A percentile compares a stretch with the other conserved stretches of the same genome.
Conservation (phyloP, 2,329 filamentous ascomycete species). For the Byssoonygena ceratinophila region DNA sequence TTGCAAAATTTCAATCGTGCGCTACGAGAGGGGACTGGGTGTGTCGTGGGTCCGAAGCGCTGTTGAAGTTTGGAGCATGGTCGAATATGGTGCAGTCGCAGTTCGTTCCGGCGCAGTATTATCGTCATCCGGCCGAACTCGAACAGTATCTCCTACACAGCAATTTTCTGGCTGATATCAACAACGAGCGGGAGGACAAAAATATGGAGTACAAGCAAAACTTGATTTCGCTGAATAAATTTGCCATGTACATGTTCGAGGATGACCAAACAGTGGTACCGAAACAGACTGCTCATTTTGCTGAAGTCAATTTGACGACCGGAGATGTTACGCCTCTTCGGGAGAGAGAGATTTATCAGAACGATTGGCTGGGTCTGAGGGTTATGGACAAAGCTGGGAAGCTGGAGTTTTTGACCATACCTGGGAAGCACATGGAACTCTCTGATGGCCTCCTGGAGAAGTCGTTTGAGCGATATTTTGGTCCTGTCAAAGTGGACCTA, state of each 20-base stretch:
- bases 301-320: conserved; percentile 63
- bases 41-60: conserved; percentile 66
- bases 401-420: conserved; percentile 60
- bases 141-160: conserved; percentile 65
- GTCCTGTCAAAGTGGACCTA: conserved; percentile 7
- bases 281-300: conserved; percentile 85
- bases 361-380: conserved; percentile 89
- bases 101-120: conserved; percentile 92
- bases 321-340: conserved; percentile 55
- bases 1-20: conserved; percentile 70
- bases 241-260: conserved; percentile 83
- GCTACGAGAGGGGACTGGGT: conserved; percentile 56
- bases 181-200: conserved; percentile 74
- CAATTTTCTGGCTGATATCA: conserved; percentile 89
- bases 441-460: conserved; percentile 53
- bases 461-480: conserved; percentile 49
- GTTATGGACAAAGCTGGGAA: conserved; percentile 67
- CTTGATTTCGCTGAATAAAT: conserved; percentile 57
- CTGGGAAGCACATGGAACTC: conserved; percentile 77
- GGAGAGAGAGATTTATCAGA: conserved; percentile 62
- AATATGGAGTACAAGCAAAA: conserved; percentile 64
- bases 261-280: conserved; percentile 79
- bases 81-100: conserved; percentile 62
- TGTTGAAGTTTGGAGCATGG: conserved; percentile 76
- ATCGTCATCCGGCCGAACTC: conserved; percentile 59